These are phyloP conservation scores for Phytophthora boehmeriae DNA, from an alignment of 352 stramenopile genomes.

Conservation along the genomic window DNA sequence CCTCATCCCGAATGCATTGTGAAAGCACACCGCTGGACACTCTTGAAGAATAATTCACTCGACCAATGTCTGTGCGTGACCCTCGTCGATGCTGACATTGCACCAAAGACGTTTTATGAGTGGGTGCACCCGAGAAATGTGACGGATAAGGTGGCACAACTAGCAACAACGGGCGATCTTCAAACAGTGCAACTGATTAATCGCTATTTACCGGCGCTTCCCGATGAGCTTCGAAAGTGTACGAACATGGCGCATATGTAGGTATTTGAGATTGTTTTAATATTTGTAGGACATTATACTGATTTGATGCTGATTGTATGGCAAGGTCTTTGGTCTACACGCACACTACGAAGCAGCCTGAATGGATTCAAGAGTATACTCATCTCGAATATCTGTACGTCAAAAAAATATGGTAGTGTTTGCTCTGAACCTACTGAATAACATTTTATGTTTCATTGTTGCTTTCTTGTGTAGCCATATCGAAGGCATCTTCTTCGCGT, in stretches of 20 bases:
- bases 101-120: constrained; percentile 20
- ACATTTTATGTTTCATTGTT: no score
- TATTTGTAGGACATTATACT: not conserved
- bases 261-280: constrained; percentile 3
- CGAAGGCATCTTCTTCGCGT: constrained; percentile 4
- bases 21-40: constrained; percentile 26
- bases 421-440: no score
- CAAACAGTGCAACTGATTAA: constrained; percentile 36
- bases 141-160: constrained; percentile 23
- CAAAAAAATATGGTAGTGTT: not conserved
- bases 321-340: constrained; percentile 39
- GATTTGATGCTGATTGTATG: not conserved
- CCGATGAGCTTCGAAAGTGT: constrained; percentile 26
- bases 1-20: constrained; percentile 24
- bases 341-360: constrained; percentile 22
- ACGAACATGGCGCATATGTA: constrained; percentile 36
- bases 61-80: constrained; percentile 46
- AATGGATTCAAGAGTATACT: constrained; percentile 29
- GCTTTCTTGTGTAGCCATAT: constrained; percentile 11
- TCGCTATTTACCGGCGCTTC: constrained; percentile 26
- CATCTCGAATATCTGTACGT: constrained; percentile 39
- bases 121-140: constrained; percentile 31
- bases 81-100: constrained; percentile 25
- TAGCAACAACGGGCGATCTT: constrained; percentile 26
- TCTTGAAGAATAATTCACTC: constrained; percentile 3